Conservation (phyloP, 1,284 basidiomycete genomes). For the Farysia itapuensis region DNA sequence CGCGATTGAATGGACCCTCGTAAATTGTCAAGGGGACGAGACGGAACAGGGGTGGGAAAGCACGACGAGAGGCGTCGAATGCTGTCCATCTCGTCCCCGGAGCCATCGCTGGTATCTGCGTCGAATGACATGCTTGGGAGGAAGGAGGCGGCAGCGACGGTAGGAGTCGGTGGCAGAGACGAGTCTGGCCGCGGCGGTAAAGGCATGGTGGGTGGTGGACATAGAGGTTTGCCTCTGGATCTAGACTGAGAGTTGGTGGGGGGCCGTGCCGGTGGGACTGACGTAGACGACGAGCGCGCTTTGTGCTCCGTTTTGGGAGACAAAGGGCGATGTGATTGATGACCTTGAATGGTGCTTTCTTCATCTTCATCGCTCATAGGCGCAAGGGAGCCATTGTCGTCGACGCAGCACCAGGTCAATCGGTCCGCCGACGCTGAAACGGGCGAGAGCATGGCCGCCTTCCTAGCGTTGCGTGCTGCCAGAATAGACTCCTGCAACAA, state of each 20-base stretch:
- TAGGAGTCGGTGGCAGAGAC: slow-evolving; percentile 1
- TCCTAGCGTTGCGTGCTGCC: too few relatives aligned
- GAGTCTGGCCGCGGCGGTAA: slow-evolving; percentile 14
- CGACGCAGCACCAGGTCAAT: slow-evolving; percentile 16
- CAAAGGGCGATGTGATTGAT: too few relatives aligned
- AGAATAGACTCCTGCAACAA: too few relatives aligned
- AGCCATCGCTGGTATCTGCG: slow-evolving; percentile 3
- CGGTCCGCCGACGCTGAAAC: too few relatives aligned
- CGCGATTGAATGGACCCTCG: neutral
- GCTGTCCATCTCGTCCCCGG: slow-evolving; percentile 6
- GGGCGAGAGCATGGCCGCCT: too few relatives aligned
- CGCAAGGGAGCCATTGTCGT: too few relatives aligned
- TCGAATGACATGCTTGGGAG: too few relatives aligned
- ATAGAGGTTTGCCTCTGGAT: slow-evolving; percentile 3
- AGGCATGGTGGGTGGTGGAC: slow-evolving; percentile 23
- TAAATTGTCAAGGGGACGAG: neutral
- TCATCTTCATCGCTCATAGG: slow-evolving; percentile 10
- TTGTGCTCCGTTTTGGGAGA: too few relatives aligned
- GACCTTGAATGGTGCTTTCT: slow-evolving; percentile 23
- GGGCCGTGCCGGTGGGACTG: too few relatives aligned
- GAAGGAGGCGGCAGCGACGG: too few relatives aligned
- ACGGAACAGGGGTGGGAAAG: slow-evolving; percentile 14
- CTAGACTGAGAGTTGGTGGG: neutral
- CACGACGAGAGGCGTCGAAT: slow-evolving; percentile 15
- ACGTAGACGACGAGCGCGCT: too few relatives aligned